A percentile compares a stretch with the other conserved stretches of the same genome.
phyloP scores from a whole-genome alignment of 2,329 filamentous ascomycete species.

The Colletotrichum tanaceti region DNA sequence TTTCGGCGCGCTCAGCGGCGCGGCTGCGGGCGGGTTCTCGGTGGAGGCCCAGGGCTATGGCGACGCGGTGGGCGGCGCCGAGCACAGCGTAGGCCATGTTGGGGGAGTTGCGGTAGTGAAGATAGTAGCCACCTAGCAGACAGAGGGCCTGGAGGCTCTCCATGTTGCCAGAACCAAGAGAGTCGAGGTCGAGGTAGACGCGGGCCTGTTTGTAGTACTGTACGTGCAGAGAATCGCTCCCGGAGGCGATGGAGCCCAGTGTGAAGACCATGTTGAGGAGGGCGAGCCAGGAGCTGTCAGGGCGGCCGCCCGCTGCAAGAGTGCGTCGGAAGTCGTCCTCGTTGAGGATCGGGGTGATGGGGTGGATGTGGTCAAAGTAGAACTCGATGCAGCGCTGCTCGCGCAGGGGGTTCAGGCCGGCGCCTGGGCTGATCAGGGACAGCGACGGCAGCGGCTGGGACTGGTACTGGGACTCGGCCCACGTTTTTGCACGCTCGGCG shows the following conservation, averaged over 20 bases:
- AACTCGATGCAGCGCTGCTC: constrained; percentile 63
- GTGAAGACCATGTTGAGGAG: constrained; percentile 73
- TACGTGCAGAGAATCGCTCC: constrained; percentile 66
- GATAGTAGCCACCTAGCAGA: constrained; percentile 42
- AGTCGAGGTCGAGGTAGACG: constrained; percentile 65
- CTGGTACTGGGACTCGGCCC: constrained; percentile 46
- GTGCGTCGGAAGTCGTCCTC: constrained; percentile 63
- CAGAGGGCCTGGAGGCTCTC: constrained; percentile 43
- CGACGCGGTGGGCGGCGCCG: constrained; percentile 41
- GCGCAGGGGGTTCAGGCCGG: constrained; percentile 51
- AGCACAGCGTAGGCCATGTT: constrained; percentile 44
- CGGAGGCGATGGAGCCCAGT: constrained; percentile 69
- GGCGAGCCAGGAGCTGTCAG: constrained; percentile 69
- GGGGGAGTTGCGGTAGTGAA: constrained; percentile 44
- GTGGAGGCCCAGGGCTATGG: constrained; percentile 42
- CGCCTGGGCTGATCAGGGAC: constrained; percentile 49
- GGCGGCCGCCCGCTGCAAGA: constrained; percentile 55
- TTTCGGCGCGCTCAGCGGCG: background rate
- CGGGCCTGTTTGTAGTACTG: constrained; percentile 67
- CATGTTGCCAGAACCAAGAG: constrained; percentile 58
- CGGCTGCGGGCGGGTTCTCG: constrained; percentile 33
- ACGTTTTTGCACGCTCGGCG: constrained; percentile 44
- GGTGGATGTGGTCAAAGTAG: constrained; percentile 71
- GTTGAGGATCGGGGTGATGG: constrained; percentile 70
- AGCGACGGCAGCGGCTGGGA: constrained; percentile 46